Base-by-base conservation (phyloP, 2,329 filamentous ascomycete genomes). In the Pyrenophora teres region DNA sequence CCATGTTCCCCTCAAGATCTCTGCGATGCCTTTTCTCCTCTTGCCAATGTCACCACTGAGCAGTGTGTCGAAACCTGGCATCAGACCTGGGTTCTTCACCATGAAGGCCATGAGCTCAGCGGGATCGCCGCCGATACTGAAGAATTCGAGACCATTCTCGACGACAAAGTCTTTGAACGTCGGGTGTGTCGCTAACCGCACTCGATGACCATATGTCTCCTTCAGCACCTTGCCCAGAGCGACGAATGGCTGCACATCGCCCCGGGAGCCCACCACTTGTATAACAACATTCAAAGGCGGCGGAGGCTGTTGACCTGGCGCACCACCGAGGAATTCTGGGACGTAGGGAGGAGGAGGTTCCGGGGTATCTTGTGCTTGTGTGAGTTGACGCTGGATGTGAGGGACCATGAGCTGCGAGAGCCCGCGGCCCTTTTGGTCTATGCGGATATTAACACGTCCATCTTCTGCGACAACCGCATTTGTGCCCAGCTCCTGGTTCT, bases 1-100 rank as follows among this genome's bases (percentile, higher is more conserved):
- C 92, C 92, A 96, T 64, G 89, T 94, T 0, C 92, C 91, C 19
- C 88, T 78, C n/a, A 96, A 77, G 56, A 94, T 92, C 54, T 90
- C 83, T 52, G 86, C 84, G 56, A 95, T 91, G 13, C 88, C 89
- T 56, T 83, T 85, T 25, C 90, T 82, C 25, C 90, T 81, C 71
- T 87, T 88, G 36, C 83, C 86, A 42, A 96, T 84, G 67, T 94
- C 90, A 6, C 90, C 90, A 57, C 82, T 88, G 53, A 85, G 86
- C 41, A 95, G 74, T 1, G 88, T 86, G 41, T 92, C 87, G 52
- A 93, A 84, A 0, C 88, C 88, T 1, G 91, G 91, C 87, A 95
- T 90, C 27, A 96, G 77, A 0, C 90, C 89, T 0, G 91, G 90
- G 61, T 94, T 89, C 73, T 92, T 92, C 39, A 94, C 90, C 90